Evolutionary conservation across 1,139 yeast genomes (phyloP), one percentile per base, ranked within the genome.

Genomic region (Geotrichum klebahnii): DNA sequence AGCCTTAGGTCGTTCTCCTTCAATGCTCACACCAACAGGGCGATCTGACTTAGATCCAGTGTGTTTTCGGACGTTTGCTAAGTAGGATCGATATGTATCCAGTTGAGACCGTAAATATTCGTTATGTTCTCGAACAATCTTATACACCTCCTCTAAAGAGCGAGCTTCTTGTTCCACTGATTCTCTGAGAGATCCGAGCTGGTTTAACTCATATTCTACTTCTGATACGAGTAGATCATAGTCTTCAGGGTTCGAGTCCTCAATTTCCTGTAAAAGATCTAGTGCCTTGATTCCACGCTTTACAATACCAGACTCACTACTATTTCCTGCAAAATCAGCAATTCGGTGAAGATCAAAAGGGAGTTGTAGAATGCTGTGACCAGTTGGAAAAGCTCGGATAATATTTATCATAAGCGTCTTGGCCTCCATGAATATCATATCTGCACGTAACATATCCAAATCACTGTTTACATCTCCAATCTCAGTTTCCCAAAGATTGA

Each of bases 341-440:
- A 69, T 62, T 29, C 55, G 52, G 24, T 58, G 52, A 24, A 69
- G 57, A 44, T 66, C 60, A 32, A 67, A 53, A 10, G 71, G 70
- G 14, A 60, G 53, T 5, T 54, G 56, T 8, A 64, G 54, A 23
- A 63, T 59, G 6, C 61, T 55, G 44, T 64, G 65, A 8, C 62
- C 63, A 0, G 64, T 57, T 1, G 72, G 72, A 46, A 68, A 62
- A 2, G 71, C 65, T 16, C 72, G 62, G 28, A 69, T 64, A 23
- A 69, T 67, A 50, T 69, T 70, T 24, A 68, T 66, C 59, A 70
- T 61, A 14, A 67, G 57, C 5, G 71, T 59, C 56, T 69, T 69
- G 17, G 69, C 66, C 46, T 69, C 72, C 67, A 67, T 65, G 50
- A 67, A 68, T 5, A 67, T 58, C 40, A 67, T 65, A 53, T 69